Base-by-base conservation (phyloP, 768 basidiomycete species). In the Agaricus sinodeliciosus region DNA sequence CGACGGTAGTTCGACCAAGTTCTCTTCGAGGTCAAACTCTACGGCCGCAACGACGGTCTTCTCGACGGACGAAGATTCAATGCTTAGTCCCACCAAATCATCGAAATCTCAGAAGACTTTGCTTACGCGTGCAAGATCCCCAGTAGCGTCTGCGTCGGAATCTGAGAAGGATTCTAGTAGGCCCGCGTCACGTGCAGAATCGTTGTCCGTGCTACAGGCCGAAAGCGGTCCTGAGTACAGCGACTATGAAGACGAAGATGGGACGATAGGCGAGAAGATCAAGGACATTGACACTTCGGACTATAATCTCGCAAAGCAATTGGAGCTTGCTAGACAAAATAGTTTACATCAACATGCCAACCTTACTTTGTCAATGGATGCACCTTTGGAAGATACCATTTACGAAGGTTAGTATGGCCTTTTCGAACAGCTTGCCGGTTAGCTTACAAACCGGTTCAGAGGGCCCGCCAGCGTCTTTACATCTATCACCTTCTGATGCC, bases 311-410 rank as follows among this genome's bases (percentile, higher is more conserved):
- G 77, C 84, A 18, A 74, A 80, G 70, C 84, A 86, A 44, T 69
- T 96, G 48, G 90, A 90, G 57, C 71, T 95, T 45, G 94, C 94
- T 4, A 74, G 90, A 55, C 79, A 80, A 58, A 96, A 96, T 63
- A 91, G 90, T 63, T 76, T 84, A 61, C 87, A 78, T 64, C 90
- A 92, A 59, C 77, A 80, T 54, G 76, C 73, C 15, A 76, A 77
- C 44, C 62, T 66, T 42, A 59, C 71, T 42, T 57, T 77, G 49
- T 60, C 70, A 5, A 61, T 77, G 58, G 79, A 81, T 13, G 67
- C 61, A 26, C 73, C 79, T 3, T 62, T 76, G 13, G 84, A 85
- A 58, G 79, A 79, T 26, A 87, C 82, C 2, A 89, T 91, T 58
- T 87, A 87, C 59, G 89, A 91, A 80, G 87, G 89, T 84, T 60